A percentile compares a stretch with the other conserved stretches of the same genome.
Evolutionary conservation across 2,329 filamentous ascomycete genomes (phyloP).

Genomic region (Alternaria gansuensis): DNA sequence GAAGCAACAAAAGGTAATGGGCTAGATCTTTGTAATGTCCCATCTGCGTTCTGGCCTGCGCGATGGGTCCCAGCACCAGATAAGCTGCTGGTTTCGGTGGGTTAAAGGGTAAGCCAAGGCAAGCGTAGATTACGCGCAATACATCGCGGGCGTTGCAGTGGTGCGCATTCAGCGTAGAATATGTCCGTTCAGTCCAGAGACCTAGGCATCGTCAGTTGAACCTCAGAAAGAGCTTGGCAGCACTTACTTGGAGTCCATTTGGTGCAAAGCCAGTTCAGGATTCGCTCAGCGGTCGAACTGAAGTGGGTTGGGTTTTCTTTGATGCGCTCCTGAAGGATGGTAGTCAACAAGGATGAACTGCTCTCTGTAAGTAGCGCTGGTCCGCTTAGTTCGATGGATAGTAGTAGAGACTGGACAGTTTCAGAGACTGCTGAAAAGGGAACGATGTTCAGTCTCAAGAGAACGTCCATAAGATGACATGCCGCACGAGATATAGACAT

Average conservation of each 20-base stretch:
- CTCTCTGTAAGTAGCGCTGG: constrained; percentile 82
- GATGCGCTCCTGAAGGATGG: constrained; percentile 72
- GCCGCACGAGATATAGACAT: constrained; percentile 77
- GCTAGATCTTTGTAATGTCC: constrained; percentile 55
- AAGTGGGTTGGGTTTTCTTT: constrained; percentile 73
- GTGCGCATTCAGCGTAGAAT: constrained; percentile 69
- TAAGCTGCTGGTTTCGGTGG: constrained; percentile 37
- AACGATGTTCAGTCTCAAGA: constrained; percentile 73
- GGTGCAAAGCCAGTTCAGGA: constrained; percentile 82
- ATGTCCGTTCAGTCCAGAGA: constrained; percentile 67
- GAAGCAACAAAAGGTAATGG: constrained; percentile 60
- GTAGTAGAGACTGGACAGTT: constrained; percentile 75
- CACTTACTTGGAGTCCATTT: constrained; percentile 81
- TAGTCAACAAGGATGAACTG: constrained; percentile 75
- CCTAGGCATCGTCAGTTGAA: constrained; percentile 40
- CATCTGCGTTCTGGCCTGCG: constrained; percentile 56
- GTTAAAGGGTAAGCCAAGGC: constrained; percentile 65
- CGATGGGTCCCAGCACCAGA: constrained; percentile 53
- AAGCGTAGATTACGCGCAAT: constrained; percentile 72
- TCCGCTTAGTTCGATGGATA: constrained; percentile 81
- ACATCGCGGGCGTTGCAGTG: constrained; percentile 73
- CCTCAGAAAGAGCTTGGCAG: not conserved
- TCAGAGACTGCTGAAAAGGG: constrained; percentile 72
- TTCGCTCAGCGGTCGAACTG: constrained; percentile 72
- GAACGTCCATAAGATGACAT: constrained; percentile 73